Percentiles rank a stretch among this genome's conserved stretches.
Evolutionary conservation across 2,329 filamentous ascomycete genomes (phyloP).

Genomic region (Aschersonia sp.): DNA sequence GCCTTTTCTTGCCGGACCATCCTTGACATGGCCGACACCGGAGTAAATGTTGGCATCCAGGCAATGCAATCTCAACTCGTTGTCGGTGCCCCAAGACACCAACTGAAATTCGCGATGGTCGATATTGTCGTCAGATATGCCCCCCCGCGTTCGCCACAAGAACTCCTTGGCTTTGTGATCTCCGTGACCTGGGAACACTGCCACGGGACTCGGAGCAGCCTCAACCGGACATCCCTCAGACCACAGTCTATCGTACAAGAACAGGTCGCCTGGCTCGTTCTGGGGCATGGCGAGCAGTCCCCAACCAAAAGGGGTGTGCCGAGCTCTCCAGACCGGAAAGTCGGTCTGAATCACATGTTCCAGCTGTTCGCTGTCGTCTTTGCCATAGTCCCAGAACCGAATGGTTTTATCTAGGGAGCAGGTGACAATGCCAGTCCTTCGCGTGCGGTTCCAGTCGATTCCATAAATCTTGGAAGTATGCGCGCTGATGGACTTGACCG

Average conservation of each 20-base stretch:
- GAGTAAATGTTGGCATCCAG: constrained; percentile 50
- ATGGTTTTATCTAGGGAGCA: constrained; percentile 87
- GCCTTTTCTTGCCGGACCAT: constrained; percentile 46
- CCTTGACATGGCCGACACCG: constrained; percentile 60
- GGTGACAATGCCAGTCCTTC: constrained; percentile 59
- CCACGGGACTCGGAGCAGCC: constrained; percentile 31
- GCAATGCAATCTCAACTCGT: constrained; percentile 64
- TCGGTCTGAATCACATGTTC: constrained; percentile 68
- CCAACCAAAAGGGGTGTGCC: constrained; percentile 79
- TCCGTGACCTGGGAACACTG: constrained; percentile 46
- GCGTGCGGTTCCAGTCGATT: constrained; percentile 80
- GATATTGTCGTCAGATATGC: constrained; percentile 47
- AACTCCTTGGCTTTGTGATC: constrained; percentile 75
- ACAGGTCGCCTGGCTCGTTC: constrained; percentile 69
- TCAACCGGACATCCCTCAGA: constrained; percentile 28
- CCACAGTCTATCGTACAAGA: constrained; percentile 61
- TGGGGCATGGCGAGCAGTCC: constrained; percentile 86
- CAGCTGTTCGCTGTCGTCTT: constrained; percentile 46
- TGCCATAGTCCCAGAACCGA: constrained; percentile 76
- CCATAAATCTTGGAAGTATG: constrained; percentile 92
- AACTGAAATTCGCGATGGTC: constrained; percentile 85
- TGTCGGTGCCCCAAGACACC: constrained; percentile 84
- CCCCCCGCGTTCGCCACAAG: constrained; percentile 69
- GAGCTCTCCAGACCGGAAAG: constrained; percentile 81
- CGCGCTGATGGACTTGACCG: constrained; percentile 71